These are phyloP conservation scores for Aschersonia sp. DNA, from an alignment of 2,329 filamentous ascomycete species.

Conservation along the genomic window DNA sequence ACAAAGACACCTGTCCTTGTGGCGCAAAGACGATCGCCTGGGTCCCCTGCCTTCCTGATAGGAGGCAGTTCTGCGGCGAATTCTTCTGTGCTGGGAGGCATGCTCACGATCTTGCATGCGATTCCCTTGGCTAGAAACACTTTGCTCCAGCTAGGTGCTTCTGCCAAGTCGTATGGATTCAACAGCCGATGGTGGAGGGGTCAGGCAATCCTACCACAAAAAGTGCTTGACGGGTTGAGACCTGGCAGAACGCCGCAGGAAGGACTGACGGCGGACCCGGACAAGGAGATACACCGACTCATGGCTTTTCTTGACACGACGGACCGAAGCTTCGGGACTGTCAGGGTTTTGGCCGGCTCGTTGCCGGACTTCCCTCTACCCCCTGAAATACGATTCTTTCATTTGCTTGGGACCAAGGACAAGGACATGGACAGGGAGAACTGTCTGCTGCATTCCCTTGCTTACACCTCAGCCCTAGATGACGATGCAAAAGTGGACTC, in stretches of 20 bases:
- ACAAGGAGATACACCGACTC: slow-evolving; percentile 43
- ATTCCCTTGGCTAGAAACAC: slow-evolving; percentile 44
- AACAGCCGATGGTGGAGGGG: slow-evolving; percentile 49
- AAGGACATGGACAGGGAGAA: slow-evolving; percentile 6
- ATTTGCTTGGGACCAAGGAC: slow-evolving; percentile 20
- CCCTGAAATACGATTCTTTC: slow-evolving; percentile 28
- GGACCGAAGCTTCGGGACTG: slow-evolving; percentile 43
- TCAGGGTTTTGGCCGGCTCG: slow-evolving; percentile 28
- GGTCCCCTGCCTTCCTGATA: slow-evolving; percentile 36
- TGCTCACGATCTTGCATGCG: slow-evolving; percentile 44
- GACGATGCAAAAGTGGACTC: slow-evolving; percentile 17
- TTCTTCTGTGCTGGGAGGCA: slow-evolving; percentile 31
- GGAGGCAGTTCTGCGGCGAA: slow-evolving; percentile 16
- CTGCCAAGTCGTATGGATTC: slow-evolving; percentile 35
- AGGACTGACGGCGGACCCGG: slow-evolving; percentile 24
- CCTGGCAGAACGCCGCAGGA: slow-evolving; percentile 13
- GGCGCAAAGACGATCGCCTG: slow-evolving; percentile 23
- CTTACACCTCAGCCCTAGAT: slow-evolving; percentile 14
- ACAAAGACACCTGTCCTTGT: slow-evolving; percentile 19
- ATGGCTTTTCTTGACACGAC: slow-evolving; percentile 49
- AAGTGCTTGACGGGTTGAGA: slow-evolving; percentile 19
- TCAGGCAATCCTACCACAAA: slow-evolving; percentile 28
- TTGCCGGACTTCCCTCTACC: slow-evolving; percentile 18
- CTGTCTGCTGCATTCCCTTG: slow-evolving; percentile 17
- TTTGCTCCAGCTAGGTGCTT: slow-evolving; percentile 28